Base-by-base conservation (phyloP, 257 asterid genomes). In the Plantago elongata region DNA sequence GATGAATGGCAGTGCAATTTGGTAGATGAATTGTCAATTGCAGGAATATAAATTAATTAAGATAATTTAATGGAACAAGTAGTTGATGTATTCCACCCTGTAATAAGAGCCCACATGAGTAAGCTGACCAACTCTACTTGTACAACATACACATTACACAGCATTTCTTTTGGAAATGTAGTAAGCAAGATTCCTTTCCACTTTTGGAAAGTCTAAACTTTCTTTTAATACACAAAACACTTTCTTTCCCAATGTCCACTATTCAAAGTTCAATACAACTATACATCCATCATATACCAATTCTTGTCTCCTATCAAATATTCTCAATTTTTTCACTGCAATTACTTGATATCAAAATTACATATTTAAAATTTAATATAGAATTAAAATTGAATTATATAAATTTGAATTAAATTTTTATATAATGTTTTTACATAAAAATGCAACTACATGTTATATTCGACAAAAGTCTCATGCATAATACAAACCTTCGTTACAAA, bases 101-200 rank as follows among this genome's bases (percentile, higher is more conserved):
- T 68, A 65, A 30, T 12, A 59, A 57, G 65, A 59, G 60, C 78
- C 74, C 73, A 68, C 80, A 71, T 63, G 72, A 67, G 58, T 40
- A 37, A 61, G 43, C 14, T 63, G 69, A 75, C 74, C 81, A 50
- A 75, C 74, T 64, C 69, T 64, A 61, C 66, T 34, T 1, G 1
- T 34, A 34, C 40, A 34, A 34, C 40, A 34, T 1, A 34, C 54
- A 72, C 70, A 58, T 13, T 14, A 27, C 56, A 51, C 37, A 29
- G 27, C 57, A 17, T 51, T 51, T 67, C 70, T 75, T 63, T 65
- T 73, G 74, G 60, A 27, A 69, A 66, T 75, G 72, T 62, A 45
- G 64, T 56, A 54, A 56, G 13, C 60, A 43, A 70, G 79, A 79
- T 66, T 79, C 81, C 40, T 72, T 79, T 79, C 84, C 73, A 70